A percentile compares a stretch with the other conserved stretches of the same genome.
phyloP scores from a whole-genome alignment of 306 rosid species.

The Lagenaria siceraria region DNA sequence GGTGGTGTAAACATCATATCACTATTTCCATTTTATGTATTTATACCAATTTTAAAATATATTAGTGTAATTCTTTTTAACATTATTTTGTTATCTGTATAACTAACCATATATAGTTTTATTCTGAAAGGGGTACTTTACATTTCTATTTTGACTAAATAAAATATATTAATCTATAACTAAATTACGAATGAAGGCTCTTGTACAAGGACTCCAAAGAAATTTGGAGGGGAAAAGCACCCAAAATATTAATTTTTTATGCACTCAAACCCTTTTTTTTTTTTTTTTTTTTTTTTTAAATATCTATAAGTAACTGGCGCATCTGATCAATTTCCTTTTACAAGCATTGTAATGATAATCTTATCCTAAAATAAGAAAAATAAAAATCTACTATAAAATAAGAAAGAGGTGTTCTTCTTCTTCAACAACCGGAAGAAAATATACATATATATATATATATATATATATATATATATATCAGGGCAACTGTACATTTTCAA shows the following conservation, averaged over 20 bases:
- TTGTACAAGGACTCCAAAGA: not conserved
- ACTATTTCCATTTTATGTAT: not conserved
- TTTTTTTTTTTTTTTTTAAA: too few relatives aligned
- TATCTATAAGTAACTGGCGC: too few relatives aligned
- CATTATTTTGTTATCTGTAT: not conserved
- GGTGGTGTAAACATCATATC: not conserved
- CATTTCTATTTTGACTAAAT: not conserved
- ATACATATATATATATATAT: not conserved
- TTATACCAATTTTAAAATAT: not conserved
- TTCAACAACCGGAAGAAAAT: too few relatives aligned
- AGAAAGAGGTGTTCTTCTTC: too few relatives aligned
- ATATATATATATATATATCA: not conserved
- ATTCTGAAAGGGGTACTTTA: not conserved
- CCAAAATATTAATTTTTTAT: not conserved
- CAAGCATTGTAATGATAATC: too few relatives aligned
- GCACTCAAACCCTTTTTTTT: not conserved
- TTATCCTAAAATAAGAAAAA: too few relatives aligned
- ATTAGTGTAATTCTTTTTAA: not conserved
- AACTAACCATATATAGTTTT: not conserved
- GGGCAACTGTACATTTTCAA: not conserved
- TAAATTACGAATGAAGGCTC: not conserved
- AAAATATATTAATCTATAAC: not conserved
- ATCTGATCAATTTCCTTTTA: too few relatives aligned
- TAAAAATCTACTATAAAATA: too few relatives aligned
- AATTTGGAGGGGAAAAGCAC: not conserved